Evolutionary conservation across 1,139 yeast genomes (phyloP).

Genomic region (Suhomyces guaymorum): DNA sequence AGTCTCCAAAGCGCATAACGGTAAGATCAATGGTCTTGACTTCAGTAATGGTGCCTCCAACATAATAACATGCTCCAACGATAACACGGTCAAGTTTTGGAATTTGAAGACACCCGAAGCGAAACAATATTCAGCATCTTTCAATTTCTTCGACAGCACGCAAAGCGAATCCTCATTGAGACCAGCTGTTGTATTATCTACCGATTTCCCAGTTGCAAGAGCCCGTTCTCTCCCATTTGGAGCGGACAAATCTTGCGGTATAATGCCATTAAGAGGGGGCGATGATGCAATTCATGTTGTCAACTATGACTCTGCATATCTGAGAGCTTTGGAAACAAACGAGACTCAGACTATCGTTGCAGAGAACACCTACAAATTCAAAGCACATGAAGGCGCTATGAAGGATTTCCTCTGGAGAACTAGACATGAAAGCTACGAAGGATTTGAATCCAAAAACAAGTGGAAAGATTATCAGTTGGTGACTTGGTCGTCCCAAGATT

Average conservation of each 20-base stretch:
- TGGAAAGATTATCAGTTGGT: slow-evolving; percentile 86
- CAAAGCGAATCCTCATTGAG: slow-evolving; percentile 17
- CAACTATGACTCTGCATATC: slow-evolving; percentile 53
- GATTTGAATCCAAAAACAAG: slow-evolving; percentile 47
- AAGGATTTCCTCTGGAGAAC: slow-evolving; percentile 88
- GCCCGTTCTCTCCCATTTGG: slow-evolving; percentile 92
- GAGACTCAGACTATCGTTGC: slow-evolving; percentile 30
- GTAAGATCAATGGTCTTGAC: slow-evolving; percentile 87
- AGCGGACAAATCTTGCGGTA: slow-evolving; percentile 67
- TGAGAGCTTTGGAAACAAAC: slow-evolving; percentile 29
- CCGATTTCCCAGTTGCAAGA: slow-evolving; percentile 85
- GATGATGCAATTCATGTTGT: slow-evolving; percentile 70
- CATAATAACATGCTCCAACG: slow-evolving; percentile 82
- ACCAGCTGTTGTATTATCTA: slow-evolving; percentile 62
- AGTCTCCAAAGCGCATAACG: slow-evolving; percentile 66
- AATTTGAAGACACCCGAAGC: slow-evolving; percentile 45
- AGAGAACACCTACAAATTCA: slow-evolving; percentile 59
- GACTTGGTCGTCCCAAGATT: slow-evolving; percentile 86
- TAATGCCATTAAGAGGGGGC: slow-evolving; percentile 91
- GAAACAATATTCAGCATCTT: slow-evolving; percentile 18
- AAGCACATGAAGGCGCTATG: slow-evolving; percentile 82
- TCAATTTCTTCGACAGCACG: slow-evolving; percentile 26
- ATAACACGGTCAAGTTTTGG: slow-evolving; percentile 87
- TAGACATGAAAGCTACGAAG: slow-evolving; percentile 42
- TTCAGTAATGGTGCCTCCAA: slow-evolving; percentile 63